Evolutionary conservation across 495 filamentous ascomycete genomes (phyloP).

Genomic region (Xylaria cubensis): DNA sequence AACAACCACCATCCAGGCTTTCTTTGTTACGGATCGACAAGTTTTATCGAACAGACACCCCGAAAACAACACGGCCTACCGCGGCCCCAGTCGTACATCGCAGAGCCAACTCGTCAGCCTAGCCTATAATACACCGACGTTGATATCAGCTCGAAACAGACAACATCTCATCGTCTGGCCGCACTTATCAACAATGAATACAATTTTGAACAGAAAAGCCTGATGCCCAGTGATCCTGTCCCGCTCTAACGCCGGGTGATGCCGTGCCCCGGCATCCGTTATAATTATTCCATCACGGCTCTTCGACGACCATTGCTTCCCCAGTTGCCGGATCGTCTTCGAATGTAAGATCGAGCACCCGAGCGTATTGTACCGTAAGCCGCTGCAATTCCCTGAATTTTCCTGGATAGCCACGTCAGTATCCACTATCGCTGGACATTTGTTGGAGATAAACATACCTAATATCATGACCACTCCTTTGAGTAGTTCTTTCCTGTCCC

Average conservation of each 20-base stretch:
- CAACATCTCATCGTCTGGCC: not conserved
- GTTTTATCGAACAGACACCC: constrained; percentile 9
- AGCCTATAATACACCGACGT: constrained; percentile 18
- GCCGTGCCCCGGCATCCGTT: not conserved
- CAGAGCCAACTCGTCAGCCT: not conserved
- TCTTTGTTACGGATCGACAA: not conserved
- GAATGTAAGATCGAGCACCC: constrained; percentile 70
- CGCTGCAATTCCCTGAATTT: constrained; percentile 93
- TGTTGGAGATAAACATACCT: constrained; percentile 65
- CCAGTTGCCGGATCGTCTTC: constrained; percentile 49
- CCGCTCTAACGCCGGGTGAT: not conserved
- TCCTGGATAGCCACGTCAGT: constrained; percentile 62
- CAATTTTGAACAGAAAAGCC: not conserved
- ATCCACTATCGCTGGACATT: constrained; percentile 3
- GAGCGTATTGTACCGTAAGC: constrained; percentile 88
- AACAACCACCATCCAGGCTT: constrained; percentile 1
- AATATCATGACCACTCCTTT: constrained; percentile 90
- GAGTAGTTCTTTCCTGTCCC: constrained; percentile 82
- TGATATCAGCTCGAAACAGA: not conserved
- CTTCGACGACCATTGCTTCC: constrained; percentile 39
- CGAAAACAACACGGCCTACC: not conserved
- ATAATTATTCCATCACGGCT: constrained; percentile 26
- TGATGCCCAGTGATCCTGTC: not conserved
- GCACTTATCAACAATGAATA: not conserved
- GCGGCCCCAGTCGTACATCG: constrained; percentile 18